phyloP scores from a whole-genome alignment of 495 filamentous ascomycete genomes.

The Opeltia flavorubescens region DNA sequence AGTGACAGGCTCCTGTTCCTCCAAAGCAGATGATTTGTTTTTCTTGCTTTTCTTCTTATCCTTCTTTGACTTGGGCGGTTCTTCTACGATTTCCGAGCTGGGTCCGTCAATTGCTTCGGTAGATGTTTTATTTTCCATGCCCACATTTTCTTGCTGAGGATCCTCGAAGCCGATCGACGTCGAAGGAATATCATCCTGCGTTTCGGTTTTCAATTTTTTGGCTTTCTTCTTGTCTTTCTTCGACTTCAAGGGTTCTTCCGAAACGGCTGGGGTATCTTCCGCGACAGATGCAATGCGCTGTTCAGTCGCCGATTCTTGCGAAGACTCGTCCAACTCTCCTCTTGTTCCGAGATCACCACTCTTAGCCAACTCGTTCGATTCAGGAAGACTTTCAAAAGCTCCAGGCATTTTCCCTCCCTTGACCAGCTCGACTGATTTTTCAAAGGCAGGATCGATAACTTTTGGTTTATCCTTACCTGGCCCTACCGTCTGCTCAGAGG shows the following conservation, averaged over 20 bases:
- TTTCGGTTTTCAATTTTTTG: constrained; percentile 6
- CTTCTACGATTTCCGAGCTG: neutral
- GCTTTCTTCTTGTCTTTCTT: constrained; percentile 4
- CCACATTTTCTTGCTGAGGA: neutral
- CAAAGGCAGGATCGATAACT: no score
- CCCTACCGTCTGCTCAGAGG: no score
- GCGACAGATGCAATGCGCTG: no score
- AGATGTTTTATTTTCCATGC: neutral
- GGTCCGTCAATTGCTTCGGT: neutral
- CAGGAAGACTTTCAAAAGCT: no score
- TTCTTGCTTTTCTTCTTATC: constrained; percentile 22
- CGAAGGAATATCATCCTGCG: constrained; percentile 7
- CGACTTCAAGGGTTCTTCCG: neutral
- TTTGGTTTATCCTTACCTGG: no score
- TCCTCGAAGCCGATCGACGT: neutral
- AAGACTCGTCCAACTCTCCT: neutral
- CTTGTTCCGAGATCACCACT: no score
- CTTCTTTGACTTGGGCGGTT: constrained; percentile 11
- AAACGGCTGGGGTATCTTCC: neutral
- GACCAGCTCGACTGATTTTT: no score
- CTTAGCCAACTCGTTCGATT: no score
- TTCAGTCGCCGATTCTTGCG: constrained; percentile 21
- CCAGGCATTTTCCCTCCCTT: no score
- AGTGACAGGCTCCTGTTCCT: constrained; percentile 1
- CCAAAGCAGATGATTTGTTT: constrained; percentile 14